Conservation (phyloP, 2,329 filamentous ascomycete species). For the Clarireedia homoeocarpa region DNA sequence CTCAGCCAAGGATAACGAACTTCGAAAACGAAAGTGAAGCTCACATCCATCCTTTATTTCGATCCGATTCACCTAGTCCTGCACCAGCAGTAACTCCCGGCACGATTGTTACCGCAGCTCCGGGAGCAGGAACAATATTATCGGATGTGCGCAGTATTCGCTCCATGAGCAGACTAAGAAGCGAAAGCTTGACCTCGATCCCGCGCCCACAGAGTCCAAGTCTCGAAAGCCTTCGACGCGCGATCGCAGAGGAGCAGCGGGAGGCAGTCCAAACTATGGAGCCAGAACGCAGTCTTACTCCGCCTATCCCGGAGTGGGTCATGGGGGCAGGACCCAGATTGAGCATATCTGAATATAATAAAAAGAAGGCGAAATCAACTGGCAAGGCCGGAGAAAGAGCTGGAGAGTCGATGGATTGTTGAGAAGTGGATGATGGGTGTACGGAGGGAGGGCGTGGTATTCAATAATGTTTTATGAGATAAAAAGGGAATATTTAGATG, state of each 20-base stretch:
- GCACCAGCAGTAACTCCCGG: slow-evolving; percentile 59
- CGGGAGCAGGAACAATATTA: slow-evolving; percentile 58
- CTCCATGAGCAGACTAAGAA: slow-evolving; percentile 46
- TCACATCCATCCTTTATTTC: slow-evolving; percentile 72
- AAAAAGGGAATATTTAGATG: neutral
- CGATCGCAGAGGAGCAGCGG: slow-evolving; percentile 25
- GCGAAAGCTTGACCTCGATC: slow-evolving; percentile 44
- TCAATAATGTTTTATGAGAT: slow-evolving; percentile 4
- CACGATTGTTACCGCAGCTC: slow-evolving; percentile 63
- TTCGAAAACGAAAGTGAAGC: slow-evolving; percentile 43
- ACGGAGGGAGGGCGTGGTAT: neutral
- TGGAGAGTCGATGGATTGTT: slow-evolving; percentile 10
- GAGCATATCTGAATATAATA: slow-evolving; percentile 40
- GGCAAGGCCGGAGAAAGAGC: slow-evolving; percentile 12
- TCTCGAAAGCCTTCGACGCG: slow-evolving; percentile 35
- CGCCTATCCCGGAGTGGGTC: slow-evolving; percentile 55
- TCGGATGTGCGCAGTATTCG: slow-evolving; percentile 43
- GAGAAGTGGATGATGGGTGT: neutral
- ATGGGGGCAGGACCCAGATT: slow-evolving; percentile 44
- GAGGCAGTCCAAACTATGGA: slow-evolving; percentile 11
- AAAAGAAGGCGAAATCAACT: slow-evolving; percentile 17
- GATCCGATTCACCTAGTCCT: slow-evolving; percentile 61
- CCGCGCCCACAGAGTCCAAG: slow-evolving; percentile 44
- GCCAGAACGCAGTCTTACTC: slow-evolving; percentile 44
- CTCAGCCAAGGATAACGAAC: slow-evolving; percentile 11